Conservation (phyloP, 2,329 filamentous ascomycete genomes). For the Trichoderma sp. region DNA sequence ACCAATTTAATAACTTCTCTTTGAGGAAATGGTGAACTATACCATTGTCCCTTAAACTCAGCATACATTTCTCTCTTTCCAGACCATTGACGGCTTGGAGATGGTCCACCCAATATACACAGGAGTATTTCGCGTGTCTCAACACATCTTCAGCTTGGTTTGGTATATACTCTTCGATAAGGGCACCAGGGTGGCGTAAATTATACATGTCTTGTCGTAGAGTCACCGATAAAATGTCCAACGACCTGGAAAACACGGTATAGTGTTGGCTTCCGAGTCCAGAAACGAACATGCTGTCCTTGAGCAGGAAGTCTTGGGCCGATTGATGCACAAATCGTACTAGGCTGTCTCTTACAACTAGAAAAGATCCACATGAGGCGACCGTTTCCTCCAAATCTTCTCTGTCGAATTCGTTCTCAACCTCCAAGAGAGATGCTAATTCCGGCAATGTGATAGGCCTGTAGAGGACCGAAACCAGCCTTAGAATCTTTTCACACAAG, state of each 20-base stretch:
- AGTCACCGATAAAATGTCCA: conserved; percentile 17
- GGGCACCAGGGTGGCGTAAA: conserved; percentile 22
- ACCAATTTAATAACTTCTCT: conserved; percentile 40
- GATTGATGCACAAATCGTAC: conserved; percentile 44
- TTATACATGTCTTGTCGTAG: conserved; percentile 28
- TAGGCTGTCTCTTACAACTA: conserved; percentile 32
- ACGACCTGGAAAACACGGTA: background rate
- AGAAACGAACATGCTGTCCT: conserved; percentile 24
- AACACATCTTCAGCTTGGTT: conserved; percentile 20
- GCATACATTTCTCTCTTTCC: background rate
- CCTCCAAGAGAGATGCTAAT: background rate
- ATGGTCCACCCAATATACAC: conserved; percentile 27
- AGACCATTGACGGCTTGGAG: background rate
- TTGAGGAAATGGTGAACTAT: conserved; percentile 35
- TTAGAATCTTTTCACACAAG: conserved; percentile 36
- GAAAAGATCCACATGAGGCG: conserved; percentile 39
- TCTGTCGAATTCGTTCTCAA: background rate
- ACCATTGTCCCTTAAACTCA: background rate
- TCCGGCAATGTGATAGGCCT: conserved; percentile 39
- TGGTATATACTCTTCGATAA: background rate
- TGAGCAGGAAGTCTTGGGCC: conserved; percentile 42
- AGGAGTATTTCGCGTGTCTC: conserved; percentile 22
- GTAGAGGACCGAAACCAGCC: conserved; percentile 30
- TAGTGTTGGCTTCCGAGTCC: conserved; percentile 19
- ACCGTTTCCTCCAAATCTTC: conserved; percentile 12